Percentiles rank a stretch among this genome's conserved stretches.
These are phyloP conservation scores for Gracilariopsis chorda DNA, from an alignment of 23 red algal genomes.

Conservation along the genomic window DNA sequence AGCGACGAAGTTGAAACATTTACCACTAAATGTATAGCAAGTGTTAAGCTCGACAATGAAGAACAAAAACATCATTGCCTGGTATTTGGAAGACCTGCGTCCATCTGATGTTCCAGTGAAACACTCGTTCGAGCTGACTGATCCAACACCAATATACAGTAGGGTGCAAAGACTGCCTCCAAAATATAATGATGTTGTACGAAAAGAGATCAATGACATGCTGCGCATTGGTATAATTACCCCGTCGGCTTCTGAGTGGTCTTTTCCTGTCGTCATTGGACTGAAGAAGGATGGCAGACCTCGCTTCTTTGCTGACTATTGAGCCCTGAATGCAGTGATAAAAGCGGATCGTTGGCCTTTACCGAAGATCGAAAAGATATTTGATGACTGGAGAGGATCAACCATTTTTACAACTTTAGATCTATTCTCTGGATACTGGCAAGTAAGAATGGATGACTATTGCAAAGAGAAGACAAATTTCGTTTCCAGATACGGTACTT, in stretches of 20 bases:
- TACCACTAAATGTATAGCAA: not conserved
- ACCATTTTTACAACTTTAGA: not conserved
- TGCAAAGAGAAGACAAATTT: not conserved
- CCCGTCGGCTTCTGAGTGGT: constrained; percentile 12
- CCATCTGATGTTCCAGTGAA: not conserved
- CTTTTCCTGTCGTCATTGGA: constrained; percentile 30
- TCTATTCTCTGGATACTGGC: not conserved
- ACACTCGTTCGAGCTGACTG: constrained; percentile 15
- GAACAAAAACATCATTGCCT: not conserved
- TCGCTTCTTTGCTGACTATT: too few relatives aligned
- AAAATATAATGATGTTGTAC: not conserved
- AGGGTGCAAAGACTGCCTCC: not conserved
- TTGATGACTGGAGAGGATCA: not conserved
- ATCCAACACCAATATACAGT: not conserved
- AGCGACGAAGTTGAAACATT: not conserved
- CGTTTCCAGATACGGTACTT: not conserved
- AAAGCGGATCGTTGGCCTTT: constrained; percentile 7
- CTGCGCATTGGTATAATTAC: not conserved
- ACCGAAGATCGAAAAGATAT: not conserved
- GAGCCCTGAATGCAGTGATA: too few relatives aligned
- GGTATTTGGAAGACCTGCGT: not conserved
- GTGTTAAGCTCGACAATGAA: not conserved
- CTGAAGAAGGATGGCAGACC: constrained; percentile 47
- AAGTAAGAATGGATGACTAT: not conserved
- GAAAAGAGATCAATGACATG: not conserved